Evolutionary conservation across 1,284 basidiomycete genomes (phyloP), one percentile per base, ranked within the genome.

Genomic region (Polyporus tsugae): DNA sequence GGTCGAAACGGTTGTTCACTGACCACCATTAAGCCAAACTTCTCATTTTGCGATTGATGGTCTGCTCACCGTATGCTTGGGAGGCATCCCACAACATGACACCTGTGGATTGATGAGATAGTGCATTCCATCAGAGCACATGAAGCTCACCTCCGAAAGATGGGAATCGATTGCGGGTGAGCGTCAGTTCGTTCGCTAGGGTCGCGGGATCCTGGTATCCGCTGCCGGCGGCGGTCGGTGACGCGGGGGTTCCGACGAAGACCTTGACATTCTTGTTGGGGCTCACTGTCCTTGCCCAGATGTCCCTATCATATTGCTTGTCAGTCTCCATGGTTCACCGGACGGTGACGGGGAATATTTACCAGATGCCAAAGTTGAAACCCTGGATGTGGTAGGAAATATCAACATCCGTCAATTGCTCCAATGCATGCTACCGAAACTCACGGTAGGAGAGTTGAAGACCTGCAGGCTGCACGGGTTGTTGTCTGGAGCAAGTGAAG

Each of bases 1-100:
- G 76, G 73, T 91, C 89, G 73, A 85, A 92, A 36, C 87, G 84
- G 70, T 80, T 79, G 75, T 91, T 91, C n/a, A 81, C 89, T 89
- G 69, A 17, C 53, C 68, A 58, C 44, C 49, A 66, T 41, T 46
- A 52, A 49, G 44, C 52, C 42, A 39, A 29, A 53, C n/a, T 25
- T 22, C 29, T 36, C 25, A 63, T 59, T 36, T 53, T 46, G 39
- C 36, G 36, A 53, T 60, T 19, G 17, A 29, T 6, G 38, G 15
- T 35, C 10, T 15, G 22, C 82, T 64, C 75, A 89, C 89, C 84
- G 71, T 87, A 90, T 15, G 90, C 90, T 77, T 91, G 89, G 55
- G 89, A 91, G 49, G 85, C 86, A 76, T 91, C 91, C 90, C 90
- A 92, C 58, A 92, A 75, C 89, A 91, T 92, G 19, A 91, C 86